phyloP scores from a whole-genome alignment of 371 early-diverging fungal species.

The Mucor lusitanicus region DNA sequence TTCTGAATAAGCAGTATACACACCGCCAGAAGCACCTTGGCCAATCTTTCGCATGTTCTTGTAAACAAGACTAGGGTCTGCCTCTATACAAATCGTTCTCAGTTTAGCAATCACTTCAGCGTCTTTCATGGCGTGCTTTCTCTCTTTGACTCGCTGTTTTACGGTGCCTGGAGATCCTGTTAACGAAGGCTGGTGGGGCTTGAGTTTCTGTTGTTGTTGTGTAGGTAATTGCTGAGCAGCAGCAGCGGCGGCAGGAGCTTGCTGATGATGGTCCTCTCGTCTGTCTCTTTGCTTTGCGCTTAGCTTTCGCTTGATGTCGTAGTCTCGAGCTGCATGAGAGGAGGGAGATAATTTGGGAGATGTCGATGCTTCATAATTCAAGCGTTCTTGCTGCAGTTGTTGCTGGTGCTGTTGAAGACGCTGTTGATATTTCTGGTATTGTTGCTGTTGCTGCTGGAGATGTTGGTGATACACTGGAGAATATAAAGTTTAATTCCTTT shows the following conservation, averaged over 20 bases:
- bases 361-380: neutral
- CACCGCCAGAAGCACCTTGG: slow-evolving; percentile 96
- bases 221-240: slow-evolving; percentile 32
- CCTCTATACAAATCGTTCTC: slow-evolving; percentile 86
- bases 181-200: slow-evolving; percentile 17
- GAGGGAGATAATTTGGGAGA: slow-evolving; percentile 16
- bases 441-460: slow-evolving; percentile 17
- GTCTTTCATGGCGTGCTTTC: slow-evolving; percentile 52
- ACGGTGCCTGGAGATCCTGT: slow-evolving; percentile 48
- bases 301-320: slow-evolving; percentile 49
- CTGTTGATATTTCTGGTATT: slow-evolving; percentile 16
- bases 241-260: slow-evolving; percentile 12
- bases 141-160: slow-evolving; percentile 47
- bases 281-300: slow-evolving; percentile 54
- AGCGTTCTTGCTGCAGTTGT: slow-evolving; percentile 15
- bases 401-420: slow-evolving; percentile 14
- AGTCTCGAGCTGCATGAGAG: slow-evolving; percentile 46
- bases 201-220: slow-evolving; percentile 26
- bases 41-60: slow-evolving; percentile 91
- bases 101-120: slow-evolving; percentile 85
- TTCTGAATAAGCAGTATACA: slow-evolving; percentile 81
- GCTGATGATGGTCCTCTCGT: slow-evolving; percentile 42
- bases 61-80: slow-evolving; percentile 82
- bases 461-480: slow-evolving; percentile 26
- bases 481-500: neutral